Conservation (phyloP, 176 grass and related monocot genomes). For the Oryza rufipogon region DNA sequence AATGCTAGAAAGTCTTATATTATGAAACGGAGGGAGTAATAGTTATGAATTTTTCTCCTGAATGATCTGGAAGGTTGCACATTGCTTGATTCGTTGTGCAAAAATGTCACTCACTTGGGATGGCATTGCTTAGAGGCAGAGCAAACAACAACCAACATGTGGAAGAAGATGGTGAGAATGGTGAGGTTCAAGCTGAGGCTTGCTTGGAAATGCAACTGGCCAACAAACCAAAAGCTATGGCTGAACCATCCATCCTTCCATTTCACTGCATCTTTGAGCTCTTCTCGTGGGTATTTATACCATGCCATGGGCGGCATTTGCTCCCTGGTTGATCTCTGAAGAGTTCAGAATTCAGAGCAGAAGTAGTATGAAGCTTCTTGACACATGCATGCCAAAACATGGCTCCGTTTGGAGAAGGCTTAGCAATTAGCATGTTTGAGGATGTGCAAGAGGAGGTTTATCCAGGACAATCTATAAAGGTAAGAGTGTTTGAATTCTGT, state of each 20-base stretch:
- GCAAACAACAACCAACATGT: conserved; percentile 34
- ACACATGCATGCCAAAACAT: background rate
- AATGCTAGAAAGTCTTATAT: no score
- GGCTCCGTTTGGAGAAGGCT: background rate
- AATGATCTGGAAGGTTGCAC: conserved; percentile 34
- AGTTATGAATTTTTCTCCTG: background rate
- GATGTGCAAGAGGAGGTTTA: background rate
- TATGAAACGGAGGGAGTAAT: background rate
- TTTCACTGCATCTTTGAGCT: conserved; percentile 21
- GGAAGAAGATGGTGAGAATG: conserved; percentile 50
- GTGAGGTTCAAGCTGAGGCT: conserved; percentile 44
- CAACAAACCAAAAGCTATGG: conserved; percentile 64
- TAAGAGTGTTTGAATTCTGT: conserved; percentile 22
- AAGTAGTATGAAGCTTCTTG: conserved; percentile 12
- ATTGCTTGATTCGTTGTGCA: conserved; percentile 4
- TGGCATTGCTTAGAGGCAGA: conserved; percentile 45
- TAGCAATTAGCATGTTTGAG: background rate
- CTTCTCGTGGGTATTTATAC: conserved; percentile 41
- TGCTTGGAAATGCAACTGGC: conserved; percentile 57
- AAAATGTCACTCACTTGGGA: conserved; percentile 7
- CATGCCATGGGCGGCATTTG: conserved; percentile 16
- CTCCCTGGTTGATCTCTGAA: conserved; percentile 5
- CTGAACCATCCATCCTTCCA: conserved; percentile 46
- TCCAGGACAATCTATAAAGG: background rate
- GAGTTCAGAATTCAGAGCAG: background rate